phyloP scores from a whole-genome alignment of 2,329 filamentous ascomycete genomes.

The Exophiala sp. region DNA sequence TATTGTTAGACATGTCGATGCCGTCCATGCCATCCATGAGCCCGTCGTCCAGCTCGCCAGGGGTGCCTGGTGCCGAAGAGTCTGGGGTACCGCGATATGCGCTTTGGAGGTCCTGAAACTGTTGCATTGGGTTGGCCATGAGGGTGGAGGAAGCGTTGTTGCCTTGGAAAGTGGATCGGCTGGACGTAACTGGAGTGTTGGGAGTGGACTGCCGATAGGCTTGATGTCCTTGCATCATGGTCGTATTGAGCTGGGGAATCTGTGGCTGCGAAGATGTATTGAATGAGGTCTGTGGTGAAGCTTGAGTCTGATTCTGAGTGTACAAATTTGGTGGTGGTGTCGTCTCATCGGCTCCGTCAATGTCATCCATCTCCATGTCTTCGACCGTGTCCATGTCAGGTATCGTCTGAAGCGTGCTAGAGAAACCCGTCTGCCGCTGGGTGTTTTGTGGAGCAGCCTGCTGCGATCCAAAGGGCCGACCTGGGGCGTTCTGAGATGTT shows the following conservation, averaged over 20 bases:
- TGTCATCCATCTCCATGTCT: slow-evolving; percentile 97
- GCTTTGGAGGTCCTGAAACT: slow-evolving; percentile 52
- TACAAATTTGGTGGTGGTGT: slow-evolving; percentile 38
- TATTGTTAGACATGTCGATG: slow-evolving; percentile 53
- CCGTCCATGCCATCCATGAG: slow-evolving; percentile 62
- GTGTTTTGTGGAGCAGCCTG: slow-evolving; percentile 22
- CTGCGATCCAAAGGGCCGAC: slow-evolving; percentile 28
- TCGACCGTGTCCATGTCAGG: slow-evolving; percentile 50
- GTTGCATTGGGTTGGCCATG: slow-evolving; percentile 67
- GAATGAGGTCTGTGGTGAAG: slow-evolving; percentile 62
- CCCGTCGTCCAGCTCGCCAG: slow-evolving; percentile 71
- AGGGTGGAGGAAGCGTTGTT: slow-evolving; percentile 95
- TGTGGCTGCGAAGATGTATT: slow-evolving; percentile 52
- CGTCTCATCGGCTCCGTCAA: slow-evolving; percentile 39
- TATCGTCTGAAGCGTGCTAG: slow-evolving; percentile 32
- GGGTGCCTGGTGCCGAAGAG: slow-evolving; percentile 66
- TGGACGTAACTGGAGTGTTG: slow-evolving; percentile 73
- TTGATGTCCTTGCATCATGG: slow-evolving; percentile 70
- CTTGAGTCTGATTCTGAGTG: slow-evolving; percentile 62
- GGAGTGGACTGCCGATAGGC: slow-evolving; percentile 82
- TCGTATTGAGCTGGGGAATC: slow-evolving; percentile 73
- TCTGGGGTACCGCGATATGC: slow-evolving; percentile 55
- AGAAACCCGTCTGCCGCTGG: slow-evolving; percentile 23
- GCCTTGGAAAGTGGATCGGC: slow-evolving; percentile 65
- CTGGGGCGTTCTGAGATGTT: slow-evolving; percentile 25